Base-by-base conservation (phyloP, 1,139 yeast species). In the Nakaseomyces glabratus region DNA sequence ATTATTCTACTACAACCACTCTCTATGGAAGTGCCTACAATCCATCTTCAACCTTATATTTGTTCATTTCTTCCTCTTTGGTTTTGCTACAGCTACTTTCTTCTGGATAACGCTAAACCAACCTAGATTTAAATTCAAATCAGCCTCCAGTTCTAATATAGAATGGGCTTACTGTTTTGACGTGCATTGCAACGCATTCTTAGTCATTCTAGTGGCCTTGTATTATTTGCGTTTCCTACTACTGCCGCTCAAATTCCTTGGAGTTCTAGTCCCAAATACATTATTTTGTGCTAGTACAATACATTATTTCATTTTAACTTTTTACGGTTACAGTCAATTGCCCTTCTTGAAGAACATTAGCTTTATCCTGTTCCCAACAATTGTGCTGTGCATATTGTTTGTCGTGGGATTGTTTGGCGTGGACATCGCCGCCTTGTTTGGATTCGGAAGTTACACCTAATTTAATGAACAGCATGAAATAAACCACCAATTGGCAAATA, bases 121-220 rank as follows among this genome's bases (percentile, higher is more conserved):
- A 46, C 43, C 50, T 11, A 66, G 82, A 41, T 69, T 84, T 43
- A 63, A 64, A 37, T 62, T 62, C 28, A 50, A 48, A 23, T 47
- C 52, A 10, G 51, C 62, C 2, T 60, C 63, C 35, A 69, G 71
- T 29, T 73, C 74, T 36, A 73, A 75, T 44, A 67, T 86, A 33
- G 95, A 85, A 52, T 86, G 95, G 95, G 88, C 90, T 0, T 86
- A 84, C 55, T 85, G 96, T 60, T 86, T 86, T 57, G 96, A 86
- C 53, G 78, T 86, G 17, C 96, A 86, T 58, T 85, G 95, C 61
- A 86, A 86, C 58, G 73, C 95, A 22, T 86, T 84, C 50, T 63
- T 86, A 46, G 66, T 82, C 18, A 77, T 86, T 37, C 85, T 94
- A 93, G 68, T 84, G 39, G 61, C 73, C 36, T 65, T 86, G 28